A percentile compares a stretch with the other conserved stretches of the same genome.
phyloP scores from a whole-genome alignment of 192 early-diverging fungal genomes.

The Endogone sp. region DNA sequence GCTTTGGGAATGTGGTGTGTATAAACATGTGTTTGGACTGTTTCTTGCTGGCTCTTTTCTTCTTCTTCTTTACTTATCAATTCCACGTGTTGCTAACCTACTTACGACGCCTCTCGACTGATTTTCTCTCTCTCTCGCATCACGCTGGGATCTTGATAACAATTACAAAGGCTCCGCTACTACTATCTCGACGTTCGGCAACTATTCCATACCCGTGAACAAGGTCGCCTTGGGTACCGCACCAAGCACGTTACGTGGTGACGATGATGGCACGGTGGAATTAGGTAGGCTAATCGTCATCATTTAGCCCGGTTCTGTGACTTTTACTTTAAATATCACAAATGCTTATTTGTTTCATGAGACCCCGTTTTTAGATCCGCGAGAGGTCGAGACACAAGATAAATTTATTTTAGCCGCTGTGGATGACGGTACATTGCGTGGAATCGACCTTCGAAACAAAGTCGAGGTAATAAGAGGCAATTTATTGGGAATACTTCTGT shows the following conservation, averaged over 20 bases:
- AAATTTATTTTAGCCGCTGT: conserved; percentile 37
- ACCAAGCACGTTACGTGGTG: not conserved
- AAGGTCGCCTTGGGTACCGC: conserved; percentile 25
- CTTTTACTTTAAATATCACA: too few relatives aligned
- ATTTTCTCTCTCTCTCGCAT: not conserved
- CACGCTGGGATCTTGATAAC: not conserved
- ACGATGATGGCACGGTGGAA: not conserved
- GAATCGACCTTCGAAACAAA: conserved; percentile 42
- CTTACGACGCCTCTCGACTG: not conserved
- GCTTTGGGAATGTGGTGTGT: conserved; percentile 57
- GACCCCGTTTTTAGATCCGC: too few relatives aligned
- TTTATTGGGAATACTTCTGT: not conserved
- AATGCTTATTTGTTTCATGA: too few relatives aligned
- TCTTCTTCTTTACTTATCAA: too few relatives aligned
- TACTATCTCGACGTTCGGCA: conserved; percentile 32
- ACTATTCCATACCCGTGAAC: conserved; percentile 23
- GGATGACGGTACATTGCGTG: conserved; percentile 32
- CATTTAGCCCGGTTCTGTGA: too few relatives aligned
- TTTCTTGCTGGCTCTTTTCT: too few relatives aligned
- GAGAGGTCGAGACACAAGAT: conserved; percentile 42
- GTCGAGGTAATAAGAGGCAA: conserved; percentile 33
- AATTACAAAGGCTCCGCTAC: conserved; percentile 28
- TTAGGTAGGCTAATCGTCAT: conserved; percentile 19
- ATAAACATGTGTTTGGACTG: too few relatives aligned
- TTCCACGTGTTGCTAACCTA: too few relatives aligned